Percentiles rank a stretch among this genome's conserved stretches.
Conservation (phyloP, 1,284 basidiomycete species). For the Pyrrhoderma lamaoense region DNA sequence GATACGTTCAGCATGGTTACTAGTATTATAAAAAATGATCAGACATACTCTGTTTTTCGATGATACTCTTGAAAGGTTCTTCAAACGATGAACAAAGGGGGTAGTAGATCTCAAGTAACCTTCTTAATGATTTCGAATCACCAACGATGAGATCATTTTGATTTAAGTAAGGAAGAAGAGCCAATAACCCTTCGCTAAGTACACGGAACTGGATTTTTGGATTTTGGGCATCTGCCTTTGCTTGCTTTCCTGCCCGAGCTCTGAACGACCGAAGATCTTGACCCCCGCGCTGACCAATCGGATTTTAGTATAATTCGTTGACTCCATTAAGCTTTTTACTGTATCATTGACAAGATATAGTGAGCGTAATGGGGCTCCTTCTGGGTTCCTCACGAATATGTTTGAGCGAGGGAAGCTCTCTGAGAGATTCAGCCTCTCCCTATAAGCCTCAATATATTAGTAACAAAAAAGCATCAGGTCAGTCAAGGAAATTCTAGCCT, state of each 20-base stretch:
- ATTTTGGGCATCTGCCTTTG: constrained; percentile 25
- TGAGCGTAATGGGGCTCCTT: constrained; percentile 71
- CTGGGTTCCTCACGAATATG: constrained; percentile 83
- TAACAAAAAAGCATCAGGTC: neutral
- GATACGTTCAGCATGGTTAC: neutral
- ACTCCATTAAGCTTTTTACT: constrained; percentile 70
- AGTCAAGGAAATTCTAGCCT: constrained; percentile 23
- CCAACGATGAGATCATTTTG: constrained; percentile 55
- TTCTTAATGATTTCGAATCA: constrained; percentile 54
- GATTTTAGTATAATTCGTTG: constrained; percentile 82
- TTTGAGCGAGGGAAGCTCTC: constrained; percentile 65
- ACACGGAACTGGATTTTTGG: constrained; percentile 64
- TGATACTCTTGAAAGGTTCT: constrained; percentile 45
- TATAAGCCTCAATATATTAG: neutral
- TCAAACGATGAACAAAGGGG: constrained; percentile 62
- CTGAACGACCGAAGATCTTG: constrained; percentile 59
- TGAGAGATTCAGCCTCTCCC: constrained; percentile 68
- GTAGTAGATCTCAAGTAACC: constrained; percentile 70
- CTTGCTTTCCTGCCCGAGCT: constrained; percentile 24
- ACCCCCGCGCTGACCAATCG: constrained; percentile 89
- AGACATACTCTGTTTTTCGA: constrained; percentile 46
- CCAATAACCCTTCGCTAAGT: constrained; percentile 79
- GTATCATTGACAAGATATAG: constrained; percentile 87
- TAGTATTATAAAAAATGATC: constrained; percentile 10
- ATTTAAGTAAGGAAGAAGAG: constrained; percentile 75